These are phyloP conservation scores for Phlegmacium glaucopus DNA, from an alignment of 768 basidiomycete genomes.

Conservation along the genomic window DNA sequence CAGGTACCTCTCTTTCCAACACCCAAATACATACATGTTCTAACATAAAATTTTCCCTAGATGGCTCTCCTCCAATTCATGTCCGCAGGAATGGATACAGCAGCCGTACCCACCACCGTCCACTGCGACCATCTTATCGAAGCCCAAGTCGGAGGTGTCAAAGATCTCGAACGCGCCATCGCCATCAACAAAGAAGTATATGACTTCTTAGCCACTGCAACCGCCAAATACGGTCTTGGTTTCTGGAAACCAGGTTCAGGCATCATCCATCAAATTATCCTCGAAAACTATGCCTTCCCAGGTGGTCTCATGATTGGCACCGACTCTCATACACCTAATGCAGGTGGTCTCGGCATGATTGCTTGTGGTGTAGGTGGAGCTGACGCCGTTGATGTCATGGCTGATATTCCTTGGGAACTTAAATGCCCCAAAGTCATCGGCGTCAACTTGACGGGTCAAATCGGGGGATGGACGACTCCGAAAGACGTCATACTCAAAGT, in stretches of 20 bases:
- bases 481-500: constrained; percentile 99
- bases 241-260: constrained; percentile 99
- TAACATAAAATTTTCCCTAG: constrained; percentile 44
- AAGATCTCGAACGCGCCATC: constrained; percentile 91
- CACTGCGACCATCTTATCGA: constrained; percentile 99
- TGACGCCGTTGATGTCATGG: constrained; percentile 99
- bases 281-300: constrained; percentile 99
- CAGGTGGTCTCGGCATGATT: constrained; percentile 98
- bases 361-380: constrained; percentile 99
- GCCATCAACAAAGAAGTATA: constrained; percentile 98
- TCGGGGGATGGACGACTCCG: constrained; percentile 95
- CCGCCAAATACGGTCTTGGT: constrained; percentile 98
- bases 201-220: constrained; percentile 96
- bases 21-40: constrained; percentile 14
- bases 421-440: constrained; percentile 99
- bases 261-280: constrained; percentile 98
- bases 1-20: constrained; percentile 48
- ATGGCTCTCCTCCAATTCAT: constrained; percentile 99
- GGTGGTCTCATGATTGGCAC: constrained; percentile 99
- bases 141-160: constrained; percentile 90
- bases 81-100: constrained; percentile 98
- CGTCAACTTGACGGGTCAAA: constrained; percentile 93
- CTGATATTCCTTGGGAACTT: constrained; percentile 96
- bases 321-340: constrained; percentile 98
- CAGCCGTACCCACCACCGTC: constrained; percentile 96